Evolutionary conservation across 805 yeast genomes (phyloP).

Genomic region (Hemisphaericaspora nanyangensis): DNA sequence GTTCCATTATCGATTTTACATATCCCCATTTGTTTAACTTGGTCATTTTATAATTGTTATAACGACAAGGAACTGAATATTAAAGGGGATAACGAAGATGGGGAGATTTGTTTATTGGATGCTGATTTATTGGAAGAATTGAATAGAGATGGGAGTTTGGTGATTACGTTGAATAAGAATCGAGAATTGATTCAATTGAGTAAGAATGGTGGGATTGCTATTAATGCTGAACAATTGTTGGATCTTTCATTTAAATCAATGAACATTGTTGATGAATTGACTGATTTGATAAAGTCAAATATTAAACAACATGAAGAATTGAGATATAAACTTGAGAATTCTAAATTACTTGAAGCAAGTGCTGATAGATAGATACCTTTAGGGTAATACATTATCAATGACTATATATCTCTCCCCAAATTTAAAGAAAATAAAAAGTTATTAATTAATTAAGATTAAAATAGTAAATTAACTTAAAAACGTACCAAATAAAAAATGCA

Average conservation of each 20-base stretch:
- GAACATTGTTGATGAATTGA: slow-evolving; percentile 55
- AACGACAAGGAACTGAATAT: slow-evolving; percentile 60
- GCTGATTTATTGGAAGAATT: slow-evolving; percentile 75
- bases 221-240: slow-evolving; percentile 67
- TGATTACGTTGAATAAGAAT: slow-evolving; percentile 84
- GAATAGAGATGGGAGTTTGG: slow-evolving; percentile 71
- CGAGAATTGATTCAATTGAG: slow-evolving; percentile 86
- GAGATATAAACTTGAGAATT: slow-evolving; percentile 36
- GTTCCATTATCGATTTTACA: slow-evolving; percentile 82
- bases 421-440: too few relatives aligned
- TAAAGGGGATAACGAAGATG: slow-evolving; percentile 59
- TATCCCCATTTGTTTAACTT: slow-evolving; percentile 85
- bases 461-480: too few relatives aligned
- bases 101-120: slow-evolving; percentile 66
- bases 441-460: too few relatives aligned
- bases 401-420: neutral
- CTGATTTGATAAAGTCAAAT: slow-evolving; percentile 56
- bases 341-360: slow-evolving; percentile 34
- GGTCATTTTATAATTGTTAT: slow-evolving; percentile 72
- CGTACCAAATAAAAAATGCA: too few relatives aligned
- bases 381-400: neutral
- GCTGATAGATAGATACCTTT: slow-evolving; percentile 28
- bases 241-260: slow-evolving; percentile 68
- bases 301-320: slow-evolving; percentile 51
- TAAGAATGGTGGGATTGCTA: slow-evolving; percentile 86